These are phyloP conservation scores for Adansonia gregorii DNA, from an alignment of 441 rosid genomes.

Conservation along the genomic window DNA sequence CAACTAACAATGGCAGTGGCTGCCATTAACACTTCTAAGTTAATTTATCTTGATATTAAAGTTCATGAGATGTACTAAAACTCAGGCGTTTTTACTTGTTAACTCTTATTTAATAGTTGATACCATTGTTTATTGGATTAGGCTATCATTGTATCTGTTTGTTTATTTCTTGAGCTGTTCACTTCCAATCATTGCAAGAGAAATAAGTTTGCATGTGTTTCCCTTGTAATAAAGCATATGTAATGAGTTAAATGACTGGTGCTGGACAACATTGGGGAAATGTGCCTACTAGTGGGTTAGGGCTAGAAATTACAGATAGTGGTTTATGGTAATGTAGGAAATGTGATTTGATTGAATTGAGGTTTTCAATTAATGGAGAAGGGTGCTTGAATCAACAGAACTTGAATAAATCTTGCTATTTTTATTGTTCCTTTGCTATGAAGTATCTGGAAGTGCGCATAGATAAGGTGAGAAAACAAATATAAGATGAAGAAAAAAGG, in stretches of 20 bases:
- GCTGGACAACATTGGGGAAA: neutral
- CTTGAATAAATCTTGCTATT: neutral
- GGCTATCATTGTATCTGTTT: neutral
- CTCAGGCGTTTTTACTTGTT: constrained; percentile 3
- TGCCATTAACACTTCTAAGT: neutral
- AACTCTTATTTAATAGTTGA: constrained; percentile 1
- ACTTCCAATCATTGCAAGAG: constrained; percentile 7
- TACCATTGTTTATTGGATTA: neutral
- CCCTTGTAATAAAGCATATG: constrained; percentile 1
- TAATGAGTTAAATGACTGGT: neutral
- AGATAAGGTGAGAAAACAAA: neutral
- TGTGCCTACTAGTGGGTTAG: constrained; percentile 1
- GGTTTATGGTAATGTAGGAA: constrained; percentile 4
- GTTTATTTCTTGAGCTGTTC: neutral
- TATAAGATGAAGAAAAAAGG: constrained; percentile 2
- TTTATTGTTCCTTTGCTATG: neutral
- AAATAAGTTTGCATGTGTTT: constrained; percentile 6
- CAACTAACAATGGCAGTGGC: neutral
- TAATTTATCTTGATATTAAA: neutral
- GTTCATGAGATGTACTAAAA: constrained; percentile 5
- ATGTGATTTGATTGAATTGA: constrained; percentile 5
- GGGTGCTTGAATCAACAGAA: constrained; percentile 3
- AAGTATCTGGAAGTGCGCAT: constrained; percentile 9
- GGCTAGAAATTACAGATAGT: neutral
- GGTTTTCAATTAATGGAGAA: constrained; percentile 5